A percentile compares a stretch with the other conserved stretches of the same genome.
Evolutionary conservation across 2,329 filamentous ascomycete genomes (phyloP).

Genomic region (Pseudocercospora cruenta): DNA sequence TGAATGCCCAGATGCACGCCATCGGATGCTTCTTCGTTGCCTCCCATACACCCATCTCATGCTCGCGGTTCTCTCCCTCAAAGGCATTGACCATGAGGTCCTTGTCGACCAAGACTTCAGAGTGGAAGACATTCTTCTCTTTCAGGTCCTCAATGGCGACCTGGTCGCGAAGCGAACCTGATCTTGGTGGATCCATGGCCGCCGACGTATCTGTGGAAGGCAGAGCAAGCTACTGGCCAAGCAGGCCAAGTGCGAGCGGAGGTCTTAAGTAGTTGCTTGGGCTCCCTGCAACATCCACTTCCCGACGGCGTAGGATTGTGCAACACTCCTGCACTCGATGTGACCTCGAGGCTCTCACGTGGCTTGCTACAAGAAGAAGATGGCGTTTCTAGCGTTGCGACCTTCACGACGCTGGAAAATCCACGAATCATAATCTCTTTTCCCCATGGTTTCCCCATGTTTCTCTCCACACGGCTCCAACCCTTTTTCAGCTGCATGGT

Average conservation of each 20-base stretch:
- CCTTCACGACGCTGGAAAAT: background rate
- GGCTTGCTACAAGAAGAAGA: background rate
- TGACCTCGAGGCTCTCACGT: background rate
- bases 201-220: background rate
- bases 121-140: constrained; percentile 44
- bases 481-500: background rate
- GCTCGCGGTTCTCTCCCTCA: constrained; percentile 58
- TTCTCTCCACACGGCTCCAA: background rate
- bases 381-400: constrained; percentile 1
- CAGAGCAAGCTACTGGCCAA: background rate
- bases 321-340: background rate
- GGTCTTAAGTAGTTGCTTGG: background rate
- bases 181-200: background rate
- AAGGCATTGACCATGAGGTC: constrained; percentile 53
- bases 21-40: constrained; percentile 54
- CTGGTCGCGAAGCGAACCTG: background rate
- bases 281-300: background rate
- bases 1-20: constrained; percentile 56
- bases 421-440: background rate
- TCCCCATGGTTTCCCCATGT: background rate
- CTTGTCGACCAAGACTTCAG: constrained; percentile 42
- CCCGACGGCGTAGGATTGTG: background rate
- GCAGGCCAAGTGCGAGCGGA: background rate
- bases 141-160: constrained; percentile 44
- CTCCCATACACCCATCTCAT: constrained; percentile 50